Conservation (phyloP, 495 filamentous ascomycete genomes). For the Penicillium desertorum region DNA sequence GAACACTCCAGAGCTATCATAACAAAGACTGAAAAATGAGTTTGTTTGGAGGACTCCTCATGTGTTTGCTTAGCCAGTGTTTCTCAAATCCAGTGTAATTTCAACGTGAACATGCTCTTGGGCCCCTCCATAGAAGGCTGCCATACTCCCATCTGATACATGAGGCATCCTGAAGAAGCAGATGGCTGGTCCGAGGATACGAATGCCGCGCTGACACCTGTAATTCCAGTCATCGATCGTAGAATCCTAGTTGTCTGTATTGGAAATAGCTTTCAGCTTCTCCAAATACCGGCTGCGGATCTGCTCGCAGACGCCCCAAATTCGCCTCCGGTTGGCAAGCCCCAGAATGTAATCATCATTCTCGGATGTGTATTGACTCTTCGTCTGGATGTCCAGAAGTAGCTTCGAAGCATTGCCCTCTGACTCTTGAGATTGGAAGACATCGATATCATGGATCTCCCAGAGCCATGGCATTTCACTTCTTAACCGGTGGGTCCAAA, state of each 20-base stretch:
- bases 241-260: neutral
- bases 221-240: no score
- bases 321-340: neutral
- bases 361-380: neutral
- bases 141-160: no score
- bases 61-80: no score
- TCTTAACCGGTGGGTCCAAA: neutral
- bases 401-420: neutral
- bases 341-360: neutral
- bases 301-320: conserved; percentile 1
- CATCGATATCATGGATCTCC: neutral
- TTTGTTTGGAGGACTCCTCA: no score
- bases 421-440: neutral
- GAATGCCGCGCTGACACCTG: no score
- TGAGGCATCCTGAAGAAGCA: no score
- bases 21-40: no score
- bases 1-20: no score
- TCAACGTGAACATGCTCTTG: no score
- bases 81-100: no score
- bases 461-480: neutral
- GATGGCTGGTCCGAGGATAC: no score
- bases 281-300: neutral
- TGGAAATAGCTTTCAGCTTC: neutral
- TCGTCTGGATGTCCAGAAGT: neutral
- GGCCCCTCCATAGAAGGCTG: no score